These are phyloP conservation scores for Rhodomyrtus tomentosa DNA, from an alignment of 345 rosid species.

Conservation along the genomic window DNA sequence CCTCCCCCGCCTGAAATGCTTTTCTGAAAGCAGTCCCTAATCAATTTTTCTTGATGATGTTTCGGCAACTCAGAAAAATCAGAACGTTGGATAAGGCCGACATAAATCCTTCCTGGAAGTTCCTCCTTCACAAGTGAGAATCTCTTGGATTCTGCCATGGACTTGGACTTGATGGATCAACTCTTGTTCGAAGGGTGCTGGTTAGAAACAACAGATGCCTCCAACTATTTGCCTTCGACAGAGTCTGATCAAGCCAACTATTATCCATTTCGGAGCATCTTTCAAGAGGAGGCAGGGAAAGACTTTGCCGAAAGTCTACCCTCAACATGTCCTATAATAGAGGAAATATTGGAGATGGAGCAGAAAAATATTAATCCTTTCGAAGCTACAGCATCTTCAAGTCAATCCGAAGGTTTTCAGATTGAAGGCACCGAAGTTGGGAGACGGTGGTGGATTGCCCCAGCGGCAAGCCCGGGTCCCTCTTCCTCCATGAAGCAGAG, in stretches of 20 bases:
- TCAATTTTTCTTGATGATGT: slow-evolving; percentile 51
- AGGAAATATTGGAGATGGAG: slow-evolving; percentile 9
- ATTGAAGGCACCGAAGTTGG: slow-evolving; percentile 33
- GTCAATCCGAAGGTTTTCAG: slow-evolving; percentile 17
- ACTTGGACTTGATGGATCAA: slow-evolving; percentile 84
- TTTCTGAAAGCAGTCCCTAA: slow-evolving; percentile 49
- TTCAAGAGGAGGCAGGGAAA: slow-evolving; percentile 15
- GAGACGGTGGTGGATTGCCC: slow-evolving; percentile 62
- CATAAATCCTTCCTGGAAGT: slow-evolving; percentile 47
- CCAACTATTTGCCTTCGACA: slow-evolving; percentile 20
- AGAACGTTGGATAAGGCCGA: slow-evolving; percentile 30
- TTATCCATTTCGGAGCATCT: slow-evolving; percentile 14
- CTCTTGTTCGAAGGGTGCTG: slow-evolving; percentile 78
- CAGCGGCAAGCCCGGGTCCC: slow-evolving; percentile 16
- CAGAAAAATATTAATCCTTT: slow-evolving; percentile 9
- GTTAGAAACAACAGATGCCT: slow-evolving; percentile 49
- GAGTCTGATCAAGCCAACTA: slow-evolving; percentile 14
- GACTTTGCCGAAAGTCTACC: slow-evolving; percentile 11
- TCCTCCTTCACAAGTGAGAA: slow-evolving; percentile 34
- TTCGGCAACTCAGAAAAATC: slow-evolving; percentile 53
- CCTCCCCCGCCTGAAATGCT: slow-evolving; percentile 56
- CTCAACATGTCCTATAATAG: slow-evolving; percentile 4
- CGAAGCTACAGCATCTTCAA: slow-evolving; percentile 13
- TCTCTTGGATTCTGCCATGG: slow-evolving; percentile 48
- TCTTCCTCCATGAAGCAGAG: slow-evolving; percentile 47